A percentile compares a stretch with the other conserved stretches of the same genome.
Conservation (phyloP, 208 protist genomes). For the Trypanosomatidae sp. region DNA sequence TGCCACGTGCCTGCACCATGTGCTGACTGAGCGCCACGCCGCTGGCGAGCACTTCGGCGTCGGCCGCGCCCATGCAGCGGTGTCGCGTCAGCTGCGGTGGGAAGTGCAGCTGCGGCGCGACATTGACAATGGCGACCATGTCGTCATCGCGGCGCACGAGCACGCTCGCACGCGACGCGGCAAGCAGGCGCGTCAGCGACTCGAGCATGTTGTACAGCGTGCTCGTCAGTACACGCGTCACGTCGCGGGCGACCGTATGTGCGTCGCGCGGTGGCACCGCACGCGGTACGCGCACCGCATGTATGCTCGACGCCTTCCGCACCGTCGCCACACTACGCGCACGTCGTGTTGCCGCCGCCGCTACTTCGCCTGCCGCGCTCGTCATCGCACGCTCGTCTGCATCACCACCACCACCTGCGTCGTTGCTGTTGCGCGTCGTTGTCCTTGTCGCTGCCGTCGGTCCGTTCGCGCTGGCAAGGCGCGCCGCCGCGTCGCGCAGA, state of each 20-base stretch:
- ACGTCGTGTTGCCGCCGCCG: no score
- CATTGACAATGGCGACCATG: constrained; percentile 78
- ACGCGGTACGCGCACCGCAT: not conserved
- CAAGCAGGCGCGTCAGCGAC: constrained; percentile 21
- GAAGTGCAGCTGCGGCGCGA: constrained; percentile 43
- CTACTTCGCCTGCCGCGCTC: no score
- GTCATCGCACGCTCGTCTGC: no score
- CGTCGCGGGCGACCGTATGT: constrained; percentile 36
- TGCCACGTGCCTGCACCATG: no score
- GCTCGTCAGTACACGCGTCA: constrained; percentile 35
- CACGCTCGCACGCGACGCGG: constrained; percentile 45
- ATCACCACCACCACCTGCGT: no score
- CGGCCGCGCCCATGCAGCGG: constrained; percentile 43
- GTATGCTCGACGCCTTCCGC: no score
- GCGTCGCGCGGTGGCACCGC: not conserved
- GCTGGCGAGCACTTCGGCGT: constrained; percentile 72
- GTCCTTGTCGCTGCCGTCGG: no score
- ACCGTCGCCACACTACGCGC: no score
- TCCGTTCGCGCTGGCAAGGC: not conserved
- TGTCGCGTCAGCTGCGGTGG: constrained; percentile 62
- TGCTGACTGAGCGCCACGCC: constrained; percentile 71
- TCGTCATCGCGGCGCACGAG: constrained; percentile 63
- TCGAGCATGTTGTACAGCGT: constrained; percentile 77
- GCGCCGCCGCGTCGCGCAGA: constrained; percentile 12
- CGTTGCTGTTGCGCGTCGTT: no score